Evolutionary conservation across 2,329 filamentous ascomycete genomes (phyloP), one percentile per base, ranked within the genome.

Genomic region (Sarocladium oryzae): DNA sequence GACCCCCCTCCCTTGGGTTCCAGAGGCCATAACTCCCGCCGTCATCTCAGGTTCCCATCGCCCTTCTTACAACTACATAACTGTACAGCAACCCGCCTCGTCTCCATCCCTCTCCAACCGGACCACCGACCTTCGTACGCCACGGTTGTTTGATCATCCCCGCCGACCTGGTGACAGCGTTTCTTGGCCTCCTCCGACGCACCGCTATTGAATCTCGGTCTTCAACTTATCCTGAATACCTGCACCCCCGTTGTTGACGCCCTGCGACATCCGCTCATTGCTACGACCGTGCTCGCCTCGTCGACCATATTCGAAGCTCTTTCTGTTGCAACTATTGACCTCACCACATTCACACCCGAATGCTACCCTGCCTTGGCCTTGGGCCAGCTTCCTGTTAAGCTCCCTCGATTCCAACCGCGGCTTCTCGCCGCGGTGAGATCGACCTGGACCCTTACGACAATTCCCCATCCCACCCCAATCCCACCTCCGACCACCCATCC

Each of bases 401-500:
- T 45, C 53, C 52, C 26, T 40, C 35, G 32, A 30, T 52, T 45
- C 45, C 43, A 37, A 60, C 67, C 67, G 69, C 68, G 67, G 69
- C 65, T 54, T 57, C 55, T 55, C 58, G 58, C 68, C 68, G 69
- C 69, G 67, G 62, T 66, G 59, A 66, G 63, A 63, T 60, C 68
- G 69, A 67, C 60, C 67, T 71, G 69, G 69, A 71, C 61, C 61
- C 58, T 61, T 60, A 63, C 58, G 45, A 37, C 58, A 57, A 60
- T 58, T 55, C 66, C 57, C 62, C 58, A 59, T 64, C 62, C 59
- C 61, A 56, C 58, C 60, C 62, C 63, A 58, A 61, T 52, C 56
- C 61, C 60, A 57, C 77, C 74, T 72, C 85, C 81, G 84, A 84
- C 82, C 69, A 77, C 75, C 78, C 80, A 76, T 69, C 77, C 71